A percentile compares a stretch with the other conserved stretches of the same genome.
Evolutionary conservation across 2,329 filamentous ascomycete species (phyloP).

Genomic region (Pseudodiploospora longispora): DNA sequence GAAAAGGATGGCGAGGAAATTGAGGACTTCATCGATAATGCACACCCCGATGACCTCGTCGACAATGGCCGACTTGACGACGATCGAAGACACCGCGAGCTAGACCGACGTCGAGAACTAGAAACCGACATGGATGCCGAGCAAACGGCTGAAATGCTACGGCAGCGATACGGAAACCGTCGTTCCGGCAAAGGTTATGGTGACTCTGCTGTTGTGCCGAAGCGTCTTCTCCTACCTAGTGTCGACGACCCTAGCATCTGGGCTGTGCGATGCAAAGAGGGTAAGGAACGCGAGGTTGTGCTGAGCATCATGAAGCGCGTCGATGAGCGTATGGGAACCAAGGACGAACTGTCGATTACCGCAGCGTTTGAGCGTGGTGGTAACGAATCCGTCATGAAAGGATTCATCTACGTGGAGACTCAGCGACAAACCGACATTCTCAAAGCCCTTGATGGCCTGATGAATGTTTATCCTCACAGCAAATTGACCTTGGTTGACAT

Average conservation of each 20-base stretch:
- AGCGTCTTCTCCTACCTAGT: conserved; percentile 78
- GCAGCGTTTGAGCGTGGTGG: conserved; percentile 85
- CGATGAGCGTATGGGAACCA: conserved; percentile 68
- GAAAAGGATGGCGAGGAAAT: conserved; percentile 81
- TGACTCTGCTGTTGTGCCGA: conserved; percentile 72
- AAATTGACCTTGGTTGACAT: conserved; percentile 87
- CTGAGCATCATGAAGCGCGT: conserved; percentile 83
- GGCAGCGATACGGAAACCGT: conserved; percentile 80
- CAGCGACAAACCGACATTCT: conserved; percentile 79
- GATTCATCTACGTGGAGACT: conserved; percentile 92
- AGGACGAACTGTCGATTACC: conserved; percentile 75
- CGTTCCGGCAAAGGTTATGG: conserved; percentile 55
- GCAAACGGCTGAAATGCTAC: conserved; percentile 79
- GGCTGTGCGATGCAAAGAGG: conserved; percentile 86
- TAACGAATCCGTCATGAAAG: conserved; percentile 73
- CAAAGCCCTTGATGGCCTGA: conserved; percentile 71
- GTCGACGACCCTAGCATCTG: conserved; percentile 95
- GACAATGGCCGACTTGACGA: conserved; percentile 76
- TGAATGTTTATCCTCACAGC: conserved; percentile 81
- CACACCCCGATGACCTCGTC: conserved; percentile 81
- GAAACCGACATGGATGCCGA: conserved; percentile 86
- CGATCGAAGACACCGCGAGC: conserved; percentile 85
- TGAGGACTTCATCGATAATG: conserved; percentile 79
- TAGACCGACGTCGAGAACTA: conserved; percentile 84
- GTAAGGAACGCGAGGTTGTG: conserved; percentile 89